Evolutionary conservation across 192 early-diverging fungal genomes (phyloP).

Genomic region (Chytriomyces hyalinus): DNA sequence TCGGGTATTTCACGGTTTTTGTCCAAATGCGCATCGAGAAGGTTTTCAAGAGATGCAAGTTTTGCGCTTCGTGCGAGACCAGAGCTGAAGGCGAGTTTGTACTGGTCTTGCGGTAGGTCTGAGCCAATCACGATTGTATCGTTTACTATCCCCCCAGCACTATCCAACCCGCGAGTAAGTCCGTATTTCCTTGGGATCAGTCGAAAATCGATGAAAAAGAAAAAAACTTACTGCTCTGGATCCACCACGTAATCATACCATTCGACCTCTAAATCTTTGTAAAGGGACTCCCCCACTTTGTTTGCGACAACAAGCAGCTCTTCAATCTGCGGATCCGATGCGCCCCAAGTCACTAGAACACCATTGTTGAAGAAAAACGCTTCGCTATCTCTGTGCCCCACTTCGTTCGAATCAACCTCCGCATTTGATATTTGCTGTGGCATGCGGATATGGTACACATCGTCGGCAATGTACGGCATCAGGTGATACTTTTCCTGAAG

Average conservation of each 20-base stretch:
- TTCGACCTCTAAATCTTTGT: conserved; percentile 53
- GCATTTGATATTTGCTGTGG: neutral
- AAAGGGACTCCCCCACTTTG: conserved; percentile 48
- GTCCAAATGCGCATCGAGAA: conserved; percentile 59
- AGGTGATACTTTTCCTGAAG: conserved; percentile 50
- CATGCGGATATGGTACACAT: conserved; percentile 58
- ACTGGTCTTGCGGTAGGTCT: conserved; percentile 48
- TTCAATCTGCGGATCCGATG: conserved; percentile 46
- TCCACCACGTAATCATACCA: conserved; percentile 57
- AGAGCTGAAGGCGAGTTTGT: conserved; percentile 65
- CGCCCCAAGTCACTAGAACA: conserved; percentile 64
- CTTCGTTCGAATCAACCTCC: neutral
- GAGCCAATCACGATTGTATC: conserved; percentile 60
- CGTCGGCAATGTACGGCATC: conserved; percentile 59
- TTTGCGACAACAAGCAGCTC: conserved; percentile 50
- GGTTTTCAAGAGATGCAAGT: conserved; percentile 57
- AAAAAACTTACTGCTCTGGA: conserved; percentile 40
- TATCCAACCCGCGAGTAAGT: conserved; percentile 8
- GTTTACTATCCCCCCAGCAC: conserved; percentile 49
- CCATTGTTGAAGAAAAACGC: conserved; percentile 62
- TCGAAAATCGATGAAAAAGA: neutral
- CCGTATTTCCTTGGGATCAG: neutral
- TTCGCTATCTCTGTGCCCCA: conserved; percentile 33
- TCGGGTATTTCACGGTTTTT: conserved; percentile 55
- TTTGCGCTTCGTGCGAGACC: conserved; percentile 63